Evolutionary conservation across 768 basidiomycete species (phyloP), one percentile per base, ranked within the genome.

Genomic region (Boletus barrowsii): DNA sequence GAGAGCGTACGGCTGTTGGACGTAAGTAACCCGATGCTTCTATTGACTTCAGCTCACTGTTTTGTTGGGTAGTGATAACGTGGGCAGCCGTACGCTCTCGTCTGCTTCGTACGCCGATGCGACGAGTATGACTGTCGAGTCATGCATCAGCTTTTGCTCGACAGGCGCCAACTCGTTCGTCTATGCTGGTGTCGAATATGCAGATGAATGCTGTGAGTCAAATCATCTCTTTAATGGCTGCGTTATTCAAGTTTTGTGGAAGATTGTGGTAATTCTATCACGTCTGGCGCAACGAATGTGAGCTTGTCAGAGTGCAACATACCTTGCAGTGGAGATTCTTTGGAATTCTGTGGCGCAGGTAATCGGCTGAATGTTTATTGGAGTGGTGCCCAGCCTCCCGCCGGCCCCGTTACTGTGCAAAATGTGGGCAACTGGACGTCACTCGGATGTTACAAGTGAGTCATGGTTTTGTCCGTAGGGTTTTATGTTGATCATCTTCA

Each of bases 391-490:
- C 51, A 73, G 13, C 83, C 87, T 26, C 82, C 88, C 14, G 58
- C 82, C 0, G 68, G 79, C 14, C 87, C 88, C 0, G 57, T 71
- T 17, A 81, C 79, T 22, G 76, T 79, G 0, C 72, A 78, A 5
- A 79, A 67, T 45, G 77, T 85, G 30, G 87, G 86, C 5, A 72
- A 78, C 29, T 90, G 88, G 88, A 65, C 72, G 7, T 84, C 82
- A 0, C 76, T 90, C 30, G 89, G 89, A n/a, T 91, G 89, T 66
- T 89, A 80, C 72, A 84, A 73, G 88, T 86, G 61, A 55, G 76
- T 10, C n/a, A 3, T 8, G 6, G 18, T 30, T 24, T 14, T 7
- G 62, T 24, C 26, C 4, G 5, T 10, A n/a, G 33, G 10, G 10
- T 3, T 33, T 2, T 29, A 37, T 42, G 13, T 26, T 51, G 50